A percentile compares a stretch with the other conserved stretches of the same genome.
phyloP scores from a whole-genome alignment of 2,329 filamentous ascomycete genomes.

The Penicillium sp. region DNA sequence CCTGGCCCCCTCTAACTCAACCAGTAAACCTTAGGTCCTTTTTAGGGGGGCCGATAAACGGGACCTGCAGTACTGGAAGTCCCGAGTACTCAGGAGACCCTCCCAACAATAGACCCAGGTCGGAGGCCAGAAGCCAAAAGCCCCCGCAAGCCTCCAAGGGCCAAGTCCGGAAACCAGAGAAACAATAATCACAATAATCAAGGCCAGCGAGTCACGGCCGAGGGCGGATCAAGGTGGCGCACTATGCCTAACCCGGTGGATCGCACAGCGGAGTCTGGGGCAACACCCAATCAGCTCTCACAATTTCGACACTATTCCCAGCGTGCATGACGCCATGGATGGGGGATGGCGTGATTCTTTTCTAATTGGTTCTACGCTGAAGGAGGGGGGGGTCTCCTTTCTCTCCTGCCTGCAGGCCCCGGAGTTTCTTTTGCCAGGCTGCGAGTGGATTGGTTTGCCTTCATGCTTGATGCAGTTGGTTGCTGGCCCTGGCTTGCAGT shows the following conservation, averaged over 20 bases:
- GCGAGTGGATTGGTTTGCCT: neutral
- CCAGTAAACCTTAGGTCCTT: neutral
- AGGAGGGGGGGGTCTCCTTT: neutral
- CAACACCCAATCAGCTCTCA: slow-evolving; percentile 27
- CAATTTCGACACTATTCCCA: slow-evolving; percentile 35
- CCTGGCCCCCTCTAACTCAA: neutral
- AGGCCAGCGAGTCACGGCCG: slow-evolving; percentile 18
- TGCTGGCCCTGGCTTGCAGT: neutral
- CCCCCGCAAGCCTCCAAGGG: neutral
- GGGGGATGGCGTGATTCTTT: slow-evolving; percentile 31
- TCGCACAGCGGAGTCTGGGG: slow-evolving; percentile 32
- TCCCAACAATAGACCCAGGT: neutral
- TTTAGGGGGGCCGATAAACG: slow-evolving; percentile 1
- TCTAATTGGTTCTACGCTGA: slow-evolving; percentile 23
- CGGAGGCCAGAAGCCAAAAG: slow-evolving; percentile 3
- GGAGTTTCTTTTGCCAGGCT: slow-evolving; percentile 22
- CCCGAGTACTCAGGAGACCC: slow-evolving; percentile 4
- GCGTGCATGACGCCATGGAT: slow-evolving; percentile 40
- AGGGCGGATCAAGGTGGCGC: slow-evolving; percentile 37
- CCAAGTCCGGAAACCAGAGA: neutral
- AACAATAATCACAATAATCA: neutral
- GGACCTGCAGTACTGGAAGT: slow-evolving; percentile 17
- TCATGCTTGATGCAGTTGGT: neutral
- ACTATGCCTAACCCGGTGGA: slow-evolving; percentile 32
- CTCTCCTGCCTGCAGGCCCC: slow-evolving; percentile 24